These are phyloP conservation scores for Hanseniaspora clermontiae DNA, from an alignment of 805 yeast species.

Conservation along the genomic window DNA sequence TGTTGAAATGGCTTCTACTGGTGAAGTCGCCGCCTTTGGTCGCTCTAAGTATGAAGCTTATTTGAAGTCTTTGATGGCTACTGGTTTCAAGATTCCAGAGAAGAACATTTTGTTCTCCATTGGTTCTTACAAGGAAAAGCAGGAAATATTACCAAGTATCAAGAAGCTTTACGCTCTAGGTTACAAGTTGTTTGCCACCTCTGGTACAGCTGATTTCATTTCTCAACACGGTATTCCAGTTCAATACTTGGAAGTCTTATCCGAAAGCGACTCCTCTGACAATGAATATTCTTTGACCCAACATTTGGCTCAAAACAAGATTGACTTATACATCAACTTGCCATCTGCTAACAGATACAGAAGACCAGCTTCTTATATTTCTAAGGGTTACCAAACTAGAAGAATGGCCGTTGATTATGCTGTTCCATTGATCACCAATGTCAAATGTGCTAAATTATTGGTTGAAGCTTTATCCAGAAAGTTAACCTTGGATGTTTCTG, in stretches of 20 bases:
- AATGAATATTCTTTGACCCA: constrained; percentile 90
- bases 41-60: constrained; percentile 94
- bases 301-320: constrained; percentile 91
- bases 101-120: constrained; percentile 85
- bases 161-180: constrained; percentile 70
- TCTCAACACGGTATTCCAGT: constrained; percentile 92
- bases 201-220: constrained; percentile 97
- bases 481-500: constrained; percentile 49
- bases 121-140: constrained; percentile 95
- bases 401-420: constrained; percentile 99
- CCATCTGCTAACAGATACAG: constrained; percentile 96
- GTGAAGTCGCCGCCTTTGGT: constrained; percentile 97
- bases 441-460: constrained; percentile 88
- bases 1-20: constrained; percentile 98
- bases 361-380: constrained; percentile 96
- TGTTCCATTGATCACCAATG: constrained; percentile 93
- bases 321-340: constrained; percentile 89
- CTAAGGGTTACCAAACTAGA: constrained; percentile 95
- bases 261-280: constrained; percentile 62
- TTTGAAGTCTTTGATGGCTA: constrained; percentile 82
- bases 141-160: constrained; percentile 81
- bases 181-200: constrained; percentile 85
- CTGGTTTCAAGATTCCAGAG: constrained; percentile 91
- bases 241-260: constrained; percentile 82
- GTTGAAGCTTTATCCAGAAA: constrained; percentile 84